phyloP scores from a whole-genome alignment of 2,329 filamentous ascomycete genomes.

The Venturia pyrina region DNA sequence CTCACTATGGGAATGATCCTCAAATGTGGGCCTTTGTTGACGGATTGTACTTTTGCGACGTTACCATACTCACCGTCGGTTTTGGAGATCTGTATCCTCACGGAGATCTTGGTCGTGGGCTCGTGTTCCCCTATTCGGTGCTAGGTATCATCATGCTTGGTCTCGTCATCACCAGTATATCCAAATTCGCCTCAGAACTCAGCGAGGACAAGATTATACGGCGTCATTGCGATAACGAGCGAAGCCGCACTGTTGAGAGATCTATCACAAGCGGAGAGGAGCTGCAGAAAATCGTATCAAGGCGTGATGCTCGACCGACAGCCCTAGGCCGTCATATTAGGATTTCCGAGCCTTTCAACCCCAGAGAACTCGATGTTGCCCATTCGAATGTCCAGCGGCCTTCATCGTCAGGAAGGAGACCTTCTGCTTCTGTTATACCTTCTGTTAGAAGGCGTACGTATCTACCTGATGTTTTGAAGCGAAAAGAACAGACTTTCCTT shows the following conservation, averaged over 20 bases:
- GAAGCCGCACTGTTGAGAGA: slow-evolving; percentile 43
- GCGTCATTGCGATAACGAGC: slow-evolving; percentile 45
- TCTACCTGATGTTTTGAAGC: slow-evolving; percentile 5
- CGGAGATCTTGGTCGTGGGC: slow-evolving; percentile 50
- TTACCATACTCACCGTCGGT: slow-evolving; percentile 31
- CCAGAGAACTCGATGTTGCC: background rate
- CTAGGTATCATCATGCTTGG: slow-evolving; percentile 76
- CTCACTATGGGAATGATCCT: slow-evolving; percentile 22
- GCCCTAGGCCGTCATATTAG: background rate
- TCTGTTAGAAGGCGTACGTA: background rate
- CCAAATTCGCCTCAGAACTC: slow-evolving; percentile 52
- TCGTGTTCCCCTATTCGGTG: slow-evolving; percentile 76
- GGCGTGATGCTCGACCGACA: slow-evolving; percentile 14
- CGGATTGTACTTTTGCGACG: slow-evolving; percentile 40
- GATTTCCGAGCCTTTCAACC: slow-evolving; percentile 11
- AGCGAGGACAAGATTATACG: slow-evolving; percentile 52
- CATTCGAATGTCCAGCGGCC: background rate
- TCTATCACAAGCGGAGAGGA: slow-evolving; percentile 45
- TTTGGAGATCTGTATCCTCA: slow-evolving; percentile 46
- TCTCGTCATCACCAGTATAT: slow-evolving; percentile 72
- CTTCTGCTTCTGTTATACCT: background rate
- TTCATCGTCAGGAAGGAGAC: background rate
- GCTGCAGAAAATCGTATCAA: slow-evolving; percentile 27
- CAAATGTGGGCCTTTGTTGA: slow-evolving; percentile 64
- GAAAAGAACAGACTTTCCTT: slow-evolving; percentile 35